phyloP scores from a whole-genome alignment of 139 green algal genomes.

The Desmodesmus armatus region DNA sequence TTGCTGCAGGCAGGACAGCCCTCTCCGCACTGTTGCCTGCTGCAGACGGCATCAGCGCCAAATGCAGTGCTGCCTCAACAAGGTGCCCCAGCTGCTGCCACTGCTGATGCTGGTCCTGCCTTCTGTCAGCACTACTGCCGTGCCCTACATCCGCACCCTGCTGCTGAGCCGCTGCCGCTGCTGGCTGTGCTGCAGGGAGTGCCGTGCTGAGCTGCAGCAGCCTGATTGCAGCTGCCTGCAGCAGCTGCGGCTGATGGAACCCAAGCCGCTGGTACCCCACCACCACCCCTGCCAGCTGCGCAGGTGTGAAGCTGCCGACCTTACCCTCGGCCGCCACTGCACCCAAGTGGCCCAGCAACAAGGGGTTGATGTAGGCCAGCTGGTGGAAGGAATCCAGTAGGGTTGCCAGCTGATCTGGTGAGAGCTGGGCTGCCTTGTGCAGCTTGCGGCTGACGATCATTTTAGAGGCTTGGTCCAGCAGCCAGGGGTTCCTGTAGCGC shows the following conservation, averaged over 20 bases:
- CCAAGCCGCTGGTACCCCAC: neutral
- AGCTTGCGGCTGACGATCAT: constrained; percentile 26
- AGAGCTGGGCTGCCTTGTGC: neutral
- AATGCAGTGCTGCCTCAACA: too few species aligned
- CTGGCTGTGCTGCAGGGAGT: neutral
- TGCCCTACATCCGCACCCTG: too few species aligned
- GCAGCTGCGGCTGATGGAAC: constrained; percentile 18
- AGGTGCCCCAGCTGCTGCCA: too few species aligned
- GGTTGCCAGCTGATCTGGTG: constrained; percentile 3
- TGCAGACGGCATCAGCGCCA: too few species aligned
- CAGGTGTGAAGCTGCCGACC: constrained; percentile 6
- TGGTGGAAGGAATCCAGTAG: neutral
- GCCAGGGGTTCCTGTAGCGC: constrained; percentile 41
- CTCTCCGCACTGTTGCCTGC: too few species aligned
- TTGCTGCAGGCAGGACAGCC: too few species aligned
- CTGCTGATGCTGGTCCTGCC: too few species aligned
- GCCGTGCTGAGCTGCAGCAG: neutral
- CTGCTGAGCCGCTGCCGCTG: neutral
- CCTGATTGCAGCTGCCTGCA: neutral
- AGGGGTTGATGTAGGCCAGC: neutral
- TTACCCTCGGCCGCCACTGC: constrained; percentile 2
- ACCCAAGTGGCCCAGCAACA: constrained; percentile 12
- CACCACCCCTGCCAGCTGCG: constrained; percentile 19
- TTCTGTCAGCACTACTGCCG: too few species aligned
- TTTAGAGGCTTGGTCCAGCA: constrained; percentile 12